These are phyloP conservation scores for Quaeritorhiza haematococci DNA, from an alignment of 371 early-diverging fungal species.

Conservation along the genomic window DNA sequence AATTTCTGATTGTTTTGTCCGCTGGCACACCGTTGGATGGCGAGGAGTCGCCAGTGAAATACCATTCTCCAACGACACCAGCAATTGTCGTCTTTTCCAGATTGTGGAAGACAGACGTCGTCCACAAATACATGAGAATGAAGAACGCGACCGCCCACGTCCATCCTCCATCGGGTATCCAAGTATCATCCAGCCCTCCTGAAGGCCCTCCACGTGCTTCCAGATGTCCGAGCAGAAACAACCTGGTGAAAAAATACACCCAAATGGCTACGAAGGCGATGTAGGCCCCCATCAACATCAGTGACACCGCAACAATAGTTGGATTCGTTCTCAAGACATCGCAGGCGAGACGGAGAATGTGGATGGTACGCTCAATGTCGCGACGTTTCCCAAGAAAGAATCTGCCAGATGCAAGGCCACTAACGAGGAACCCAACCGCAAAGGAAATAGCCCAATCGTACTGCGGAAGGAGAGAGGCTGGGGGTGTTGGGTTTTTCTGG, in stretches of 20 bases:
- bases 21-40: neutral
- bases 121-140: conserved; percentile 71
- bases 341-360: conserved; percentile 66
- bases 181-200: too few relatives aligned
- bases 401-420: conserved; percentile 36
- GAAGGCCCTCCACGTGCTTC: conserved; percentile 1
- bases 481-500: conserved; percentile 27
- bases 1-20: conserved; percentile 25
- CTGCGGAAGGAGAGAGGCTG: conserved; percentile 20
- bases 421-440: conserved; percentile 49
- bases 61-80: conserved; percentile 74
- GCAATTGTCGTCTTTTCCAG: conserved; percentile 65
- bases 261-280: conserved; percentile 59
- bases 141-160: conserved; percentile 41
- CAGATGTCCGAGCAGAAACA: conserved; percentile 59
- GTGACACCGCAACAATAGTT: conserved; percentile 55
- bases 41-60: conserved; percentile 25
- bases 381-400: conserved; percentile 34
- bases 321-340: conserved; percentile 70
- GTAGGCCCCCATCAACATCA: conserved; percentile 49
- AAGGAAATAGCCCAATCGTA: conserved; percentile 39
- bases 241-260: conserved; percentile 60
- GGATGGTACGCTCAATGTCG: conserved; percentile 51
- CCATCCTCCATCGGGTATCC: conserved; percentile 9
- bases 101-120: conserved; percentile 60